Percentiles rank a stretch among this genome's conserved stretches.
phyloP scores from a whole-genome alignment of 805 yeast genomes.

The Saturnispora sanitii region DNA sequence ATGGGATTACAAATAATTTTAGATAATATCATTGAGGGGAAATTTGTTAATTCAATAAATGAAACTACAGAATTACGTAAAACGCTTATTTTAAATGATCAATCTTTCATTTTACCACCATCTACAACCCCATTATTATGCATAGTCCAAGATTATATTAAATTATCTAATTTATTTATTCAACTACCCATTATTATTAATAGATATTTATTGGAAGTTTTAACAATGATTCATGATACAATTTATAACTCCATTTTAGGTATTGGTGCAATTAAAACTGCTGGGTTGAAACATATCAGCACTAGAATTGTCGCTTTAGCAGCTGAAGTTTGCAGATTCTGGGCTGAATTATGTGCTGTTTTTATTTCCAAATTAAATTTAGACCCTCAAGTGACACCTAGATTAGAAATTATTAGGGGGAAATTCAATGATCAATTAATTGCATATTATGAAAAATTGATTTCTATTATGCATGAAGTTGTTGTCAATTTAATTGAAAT shows the following conservation, averaged over 20 bases:
- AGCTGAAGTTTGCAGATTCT: constrained; percentile 49
- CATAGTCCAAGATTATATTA: constrained; percentile 42
- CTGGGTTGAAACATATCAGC: constrained; percentile 64
- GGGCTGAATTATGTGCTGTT: constrained; percentile 30
- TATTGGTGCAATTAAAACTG: constrained; percentile 68
- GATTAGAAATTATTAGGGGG: constrained; percentile 32
- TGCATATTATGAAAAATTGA: constrained; percentile 53
- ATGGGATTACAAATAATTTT: constrained; percentile 38
- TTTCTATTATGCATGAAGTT: constrained; percentile 64
- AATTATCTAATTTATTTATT: constrained; percentile 49
- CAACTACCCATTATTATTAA: constrained; percentile 25
- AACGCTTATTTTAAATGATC: constrained; percentile 37
- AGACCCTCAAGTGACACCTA: constrained; percentile 16
- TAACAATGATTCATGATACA: constrained; percentile 44
- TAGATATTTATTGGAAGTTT: constrained; percentile 26
- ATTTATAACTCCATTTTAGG: constrained; percentile 53
- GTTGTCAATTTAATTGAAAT: constrained; percentile 2
- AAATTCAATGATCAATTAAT: constrained; percentile 49
- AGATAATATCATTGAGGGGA: constrained; percentile 39
- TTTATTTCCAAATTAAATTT: constrained; percentile 13
- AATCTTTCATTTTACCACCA: constrained; percentile 50
- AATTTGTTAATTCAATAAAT: constrained; percentile 9
- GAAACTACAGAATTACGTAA: constrained; percentile 16
- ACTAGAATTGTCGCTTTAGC: constrained; percentile 63
- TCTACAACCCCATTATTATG: constrained; percentile 33